Percentiles rank a stretch among this genome's conserved stretches.
phyloP scores from a whole-genome alignment of 805 yeast species.

The Ogataea methylovora region DNA sequence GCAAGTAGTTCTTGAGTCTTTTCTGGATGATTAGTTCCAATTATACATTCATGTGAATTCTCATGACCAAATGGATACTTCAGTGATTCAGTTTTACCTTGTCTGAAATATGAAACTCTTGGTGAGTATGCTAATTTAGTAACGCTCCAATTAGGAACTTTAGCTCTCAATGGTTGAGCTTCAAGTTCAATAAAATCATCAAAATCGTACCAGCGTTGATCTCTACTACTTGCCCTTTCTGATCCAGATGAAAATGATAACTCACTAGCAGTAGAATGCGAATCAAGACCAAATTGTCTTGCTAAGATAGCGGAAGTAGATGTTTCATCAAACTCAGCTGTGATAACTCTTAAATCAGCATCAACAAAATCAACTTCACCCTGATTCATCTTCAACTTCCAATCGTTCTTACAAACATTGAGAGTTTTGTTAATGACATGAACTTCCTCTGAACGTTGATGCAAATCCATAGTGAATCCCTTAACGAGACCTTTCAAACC shows the following conservation, averaged over 20 bases:
- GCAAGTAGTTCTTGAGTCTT: constrained; percentile 43
- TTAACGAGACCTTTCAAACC: constrained; percentile 65
- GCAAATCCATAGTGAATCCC: constrained; percentile 54
- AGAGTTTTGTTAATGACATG: constrained; percentile 32
- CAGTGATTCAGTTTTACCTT: constrained; percentile 32
- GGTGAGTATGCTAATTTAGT: constrained; percentile 50
- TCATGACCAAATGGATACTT: constrained; percentile 52
- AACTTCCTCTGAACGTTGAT: constrained; percentile 44
- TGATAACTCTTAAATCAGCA: constrained; percentile 62
- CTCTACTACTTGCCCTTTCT: constrained; percentile 8
- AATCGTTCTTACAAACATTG: constrained; percentile 17
- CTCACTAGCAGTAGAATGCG: constrained; percentile 8
- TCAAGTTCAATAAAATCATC: constrained; percentile 75
- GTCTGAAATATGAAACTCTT: constrained; percentile 52
- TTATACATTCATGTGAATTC: constrained; percentile 57
- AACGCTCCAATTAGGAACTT: constrained; percentile 36
- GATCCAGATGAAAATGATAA: neutral
- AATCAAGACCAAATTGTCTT: constrained; percentile 21
- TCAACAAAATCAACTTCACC: constrained; percentile 66
- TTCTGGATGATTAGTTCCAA: constrained; percentile 50
- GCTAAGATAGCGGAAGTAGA: constrained; percentile 37
- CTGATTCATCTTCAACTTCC: constrained; percentile 51
- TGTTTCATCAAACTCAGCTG: constrained; percentile 55
- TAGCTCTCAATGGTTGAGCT: constrained; percentile 33
- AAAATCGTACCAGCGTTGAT: constrained; percentile 65